These are phyloP conservation scores for Pythium angustatum DNA, from an alignment of 352 stramenopile genomes.

Conservation along the genomic window DNA sequence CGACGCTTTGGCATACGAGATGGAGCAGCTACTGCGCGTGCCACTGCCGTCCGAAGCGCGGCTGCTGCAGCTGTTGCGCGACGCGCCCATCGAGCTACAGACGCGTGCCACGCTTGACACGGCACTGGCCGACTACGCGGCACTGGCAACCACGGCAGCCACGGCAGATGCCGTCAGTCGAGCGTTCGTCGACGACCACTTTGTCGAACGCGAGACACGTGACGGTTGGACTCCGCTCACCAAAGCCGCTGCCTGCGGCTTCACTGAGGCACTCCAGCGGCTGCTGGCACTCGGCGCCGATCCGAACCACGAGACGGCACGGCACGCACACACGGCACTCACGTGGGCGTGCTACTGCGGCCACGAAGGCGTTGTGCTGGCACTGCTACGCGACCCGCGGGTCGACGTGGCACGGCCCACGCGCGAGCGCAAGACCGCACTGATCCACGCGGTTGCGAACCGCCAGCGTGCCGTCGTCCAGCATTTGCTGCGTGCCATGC, in stretches of 20 bases:
- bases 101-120: neutral
- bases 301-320: constrained; percentile 47
- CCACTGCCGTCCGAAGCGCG: constrained; percentile 45
- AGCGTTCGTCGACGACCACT: constrained; percentile 34
- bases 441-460: constrained; percentile 71
- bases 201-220: constrained; percentile 56
- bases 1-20: constrained; percentile 30
- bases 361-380: constrained; percentile 58
- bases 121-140: constrained; percentile 12
- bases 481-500: constrained; percentile 50
- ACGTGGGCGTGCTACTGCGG: constrained; percentile 79
- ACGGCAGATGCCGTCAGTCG: no score
- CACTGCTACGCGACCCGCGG: constrained; percentile 40
- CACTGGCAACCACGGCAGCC: no score
- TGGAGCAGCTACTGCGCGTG: constrained; percentile 36
- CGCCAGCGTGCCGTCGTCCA: constrained; percentile 50
- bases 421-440: constrained; percentile 58
- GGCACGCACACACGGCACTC: constrained; percentile 64
- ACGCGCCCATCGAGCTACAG: neutral
- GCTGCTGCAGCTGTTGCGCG: constrained; percentile 40
- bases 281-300: constrained; percentile 49
- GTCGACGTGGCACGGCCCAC: constrained; percentile 46
- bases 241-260: constrained; percentile 61
- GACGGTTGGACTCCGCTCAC: constrained; percentile 72
- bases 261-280: constrained; percentile 35